A percentile compares a stretch with the other conserved stretches of the same genome.
phyloP scores from a whole-genome alignment of 2,329 filamentous ascomycete species.

The Tolypocladium pustulatum region DNA sequence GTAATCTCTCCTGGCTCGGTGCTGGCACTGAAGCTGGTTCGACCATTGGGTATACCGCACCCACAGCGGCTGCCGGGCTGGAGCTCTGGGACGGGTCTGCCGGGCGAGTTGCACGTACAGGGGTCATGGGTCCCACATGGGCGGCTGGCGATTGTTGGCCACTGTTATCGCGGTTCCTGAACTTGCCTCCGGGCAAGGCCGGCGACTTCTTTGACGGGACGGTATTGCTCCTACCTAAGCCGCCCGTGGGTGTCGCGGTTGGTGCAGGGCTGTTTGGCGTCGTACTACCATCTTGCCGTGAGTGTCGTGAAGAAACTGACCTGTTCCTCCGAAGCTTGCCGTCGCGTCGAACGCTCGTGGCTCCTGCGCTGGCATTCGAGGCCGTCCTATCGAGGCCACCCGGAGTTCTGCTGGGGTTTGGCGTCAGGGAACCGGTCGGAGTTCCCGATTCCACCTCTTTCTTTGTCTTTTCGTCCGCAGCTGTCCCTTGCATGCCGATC shows the following conservation, averaged over 20 bases:
- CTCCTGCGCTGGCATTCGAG: constrained; percentile 81
- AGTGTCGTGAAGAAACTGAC: constrained; percentile 84
- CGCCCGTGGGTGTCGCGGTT: constrained; percentile 43
- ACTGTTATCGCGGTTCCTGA: constrained; percentile 33
- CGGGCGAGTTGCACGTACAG: constrained; percentile 14
- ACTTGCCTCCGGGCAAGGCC: constrained; percentile 55
- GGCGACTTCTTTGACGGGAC: constrained; percentile 85
- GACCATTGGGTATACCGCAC: constrained; percentile 14
- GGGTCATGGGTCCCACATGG: constrained; percentile 27
- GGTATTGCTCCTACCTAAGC: constrained; percentile 68
- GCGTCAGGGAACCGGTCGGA: constrained; percentile 32
- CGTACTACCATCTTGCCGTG: constrained; percentile 60
- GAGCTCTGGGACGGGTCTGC: constrained; percentile 10
- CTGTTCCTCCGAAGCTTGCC: constrained; percentile 77
- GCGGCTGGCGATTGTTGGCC: constrained; percentile 18
- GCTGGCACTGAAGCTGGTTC: constrained; percentile 21
- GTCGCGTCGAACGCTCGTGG: constrained; percentile 75
- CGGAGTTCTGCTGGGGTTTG: constrained; percentile 41
- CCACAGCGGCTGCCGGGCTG: constrained; percentile 16
- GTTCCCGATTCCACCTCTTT: constrained; percentile 61
- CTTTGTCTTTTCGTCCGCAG: constrained; percentile 72
- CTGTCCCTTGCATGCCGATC: constrained; percentile 97
- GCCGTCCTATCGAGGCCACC: constrained; percentile 48
- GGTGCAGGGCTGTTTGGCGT: constrained; percentile 56
- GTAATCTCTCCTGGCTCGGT: constrained; percentile 38